These are phyloP conservation scores for Gryganskiella cystojenkinii DNA, from an alignment of 192 early-diverging fungal genomes.

Conservation along the genomic window DNA sequence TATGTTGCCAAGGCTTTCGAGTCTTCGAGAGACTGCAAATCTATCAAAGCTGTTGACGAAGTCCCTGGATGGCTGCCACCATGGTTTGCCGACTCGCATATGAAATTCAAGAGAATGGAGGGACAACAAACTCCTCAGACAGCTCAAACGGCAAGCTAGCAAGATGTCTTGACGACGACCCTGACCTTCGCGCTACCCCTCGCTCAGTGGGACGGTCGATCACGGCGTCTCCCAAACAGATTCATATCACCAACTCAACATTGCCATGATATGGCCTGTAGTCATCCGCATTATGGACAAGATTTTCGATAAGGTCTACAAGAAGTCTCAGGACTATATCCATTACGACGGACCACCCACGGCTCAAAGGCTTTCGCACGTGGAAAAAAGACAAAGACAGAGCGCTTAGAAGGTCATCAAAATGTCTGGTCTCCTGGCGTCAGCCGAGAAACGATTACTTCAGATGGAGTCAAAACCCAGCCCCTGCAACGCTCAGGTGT, in stretches of 20 bases:
- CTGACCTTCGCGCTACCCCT: constrained; percentile 7
- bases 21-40: constrained; percentile 9
- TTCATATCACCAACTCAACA: constrained; percentile 24
- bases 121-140: constrained; percentile 5
- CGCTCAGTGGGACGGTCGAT: constrained; percentile 11
- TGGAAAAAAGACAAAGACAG: constrained; percentile 4
- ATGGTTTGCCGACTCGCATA: constrained; percentile 23
- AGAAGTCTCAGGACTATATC: constrained; percentile 13
- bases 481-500: constrained; percentile 11
- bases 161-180: constrained; percentile 10
- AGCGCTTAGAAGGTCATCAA: constrained; percentile 2
- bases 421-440: neutral
- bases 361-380: constrained; percentile 21
- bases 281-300: constrained; percentile 14
- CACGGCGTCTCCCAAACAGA: no score
- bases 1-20: constrained; percentile 16
- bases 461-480: constrained; percentile 20
- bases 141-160: constrained; percentile 21
- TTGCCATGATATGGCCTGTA: constrained; percentile 19
- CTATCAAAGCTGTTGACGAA: constrained; percentile 23
- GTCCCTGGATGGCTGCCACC: constrained; percentile 12
- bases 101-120: constrained; percentile 22
- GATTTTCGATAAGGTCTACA: constrained; percentile 15
- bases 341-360: constrained; percentile 24
- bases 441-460: constrained; percentile 8